These are phyloP conservation scores for Blastobotrys parvus DNA, from an alignment of 805 yeast species.

Conservation along the genomic window DNA sequence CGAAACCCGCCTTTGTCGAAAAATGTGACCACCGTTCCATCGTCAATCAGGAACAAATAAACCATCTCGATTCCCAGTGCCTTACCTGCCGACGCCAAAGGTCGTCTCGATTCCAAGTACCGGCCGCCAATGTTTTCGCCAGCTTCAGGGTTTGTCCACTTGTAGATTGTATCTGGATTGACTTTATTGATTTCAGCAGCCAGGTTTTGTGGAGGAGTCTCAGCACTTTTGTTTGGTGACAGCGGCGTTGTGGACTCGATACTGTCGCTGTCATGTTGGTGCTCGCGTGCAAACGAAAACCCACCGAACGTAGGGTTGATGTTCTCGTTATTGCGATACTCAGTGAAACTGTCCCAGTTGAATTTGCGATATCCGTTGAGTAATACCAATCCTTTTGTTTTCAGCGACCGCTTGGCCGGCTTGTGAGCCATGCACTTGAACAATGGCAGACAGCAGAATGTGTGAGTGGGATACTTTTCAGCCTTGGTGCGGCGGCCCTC, in stretches of 20 bases:
- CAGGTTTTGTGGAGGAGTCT: not conserved
- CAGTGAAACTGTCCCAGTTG: not conserved
- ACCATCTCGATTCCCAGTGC: slow-evolving; percentile 50
- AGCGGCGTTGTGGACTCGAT: not conserved
- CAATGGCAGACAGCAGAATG: slow-evolving; percentile 49
- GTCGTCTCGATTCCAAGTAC: slow-evolving; percentile 35
- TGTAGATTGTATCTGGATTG: slow-evolving; percentile 23
- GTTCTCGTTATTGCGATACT: not conserved
- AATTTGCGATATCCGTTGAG: not conserved
- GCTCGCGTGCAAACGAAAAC: not conserved
- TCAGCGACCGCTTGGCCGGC: slow-evolving; percentile 1
- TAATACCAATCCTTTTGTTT: too few species aligned
- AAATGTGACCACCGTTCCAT: slow-evolving; percentile 44
- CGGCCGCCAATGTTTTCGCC: slow-evolving; percentile 15
- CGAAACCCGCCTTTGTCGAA: slow-evolving; percentile 50
- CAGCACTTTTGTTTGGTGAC: not conserved
- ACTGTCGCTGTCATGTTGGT: not conserved
- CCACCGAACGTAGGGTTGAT: not conserved
- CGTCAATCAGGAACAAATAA: slow-evolving; percentile 39
- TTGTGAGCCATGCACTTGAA: slow-evolving; percentile 35
- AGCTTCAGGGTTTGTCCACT: slow-evolving; percentile 27
- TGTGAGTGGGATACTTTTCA: slow-evolving; percentile 43
- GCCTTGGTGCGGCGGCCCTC: slow-evolving; percentile 49
- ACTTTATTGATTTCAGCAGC: slow-evolving; percentile 7
- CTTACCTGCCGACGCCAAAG: slow-evolving; percentile 36